Conservation (phyloP, 441 rosid genomes). For the Manihot esculenta region DNA sequence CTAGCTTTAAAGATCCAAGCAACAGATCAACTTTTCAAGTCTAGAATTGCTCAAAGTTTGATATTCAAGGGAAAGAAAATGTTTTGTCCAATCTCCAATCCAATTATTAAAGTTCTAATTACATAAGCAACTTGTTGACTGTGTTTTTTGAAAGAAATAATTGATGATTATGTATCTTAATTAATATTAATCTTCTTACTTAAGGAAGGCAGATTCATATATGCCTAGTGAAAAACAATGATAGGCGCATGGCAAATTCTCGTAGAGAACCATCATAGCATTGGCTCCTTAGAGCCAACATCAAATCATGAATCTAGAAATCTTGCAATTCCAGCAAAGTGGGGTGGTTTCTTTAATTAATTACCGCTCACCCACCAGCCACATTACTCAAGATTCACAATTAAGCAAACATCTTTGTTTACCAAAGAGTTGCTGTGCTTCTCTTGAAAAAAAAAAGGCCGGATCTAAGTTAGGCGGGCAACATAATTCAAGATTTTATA, state of each 20-base stretch:
- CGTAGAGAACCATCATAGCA: slow-evolving; percentile 22
- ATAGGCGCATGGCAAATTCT: neutral
- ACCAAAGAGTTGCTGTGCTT: too few relatives aligned
- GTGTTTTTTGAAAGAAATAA: too few relatives aligned
- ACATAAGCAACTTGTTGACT: too few relatives aligned
- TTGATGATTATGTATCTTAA: too few relatives aligned
- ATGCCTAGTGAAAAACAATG: neutral
- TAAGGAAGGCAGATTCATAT: too few relatives aligned
- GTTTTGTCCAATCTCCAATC: neutral
- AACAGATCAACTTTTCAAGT: neutral
- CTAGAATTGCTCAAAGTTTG: neutral
- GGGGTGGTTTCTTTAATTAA: slow-evolving; percentile 12
- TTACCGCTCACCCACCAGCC: slow-evolving; percentile 26
- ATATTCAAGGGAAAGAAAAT: neutral
- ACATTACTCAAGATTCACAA: slow-evolving; percentile 25
- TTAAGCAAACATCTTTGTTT: slow-evolving; percentile 22
- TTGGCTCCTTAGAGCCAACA: slow-evolving; percentile 11
- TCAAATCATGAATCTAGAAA: slow-evolving; percentile 19
- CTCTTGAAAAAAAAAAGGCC: too few relatives aligned
- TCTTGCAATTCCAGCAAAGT: slow-evolving; percentile 51
- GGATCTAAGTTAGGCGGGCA: too few relatives aligned
- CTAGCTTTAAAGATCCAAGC: neutral
- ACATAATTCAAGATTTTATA: too few relatives aligned
- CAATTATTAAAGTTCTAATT: neutral
- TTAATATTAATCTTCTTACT: too few relatives aligned